These are phyloP conservation scores for Paradendryphiella salina DNA, from an alignment of 2,329 filamentous ascomycete genomes.

Conservation along the genomic window DNA sequence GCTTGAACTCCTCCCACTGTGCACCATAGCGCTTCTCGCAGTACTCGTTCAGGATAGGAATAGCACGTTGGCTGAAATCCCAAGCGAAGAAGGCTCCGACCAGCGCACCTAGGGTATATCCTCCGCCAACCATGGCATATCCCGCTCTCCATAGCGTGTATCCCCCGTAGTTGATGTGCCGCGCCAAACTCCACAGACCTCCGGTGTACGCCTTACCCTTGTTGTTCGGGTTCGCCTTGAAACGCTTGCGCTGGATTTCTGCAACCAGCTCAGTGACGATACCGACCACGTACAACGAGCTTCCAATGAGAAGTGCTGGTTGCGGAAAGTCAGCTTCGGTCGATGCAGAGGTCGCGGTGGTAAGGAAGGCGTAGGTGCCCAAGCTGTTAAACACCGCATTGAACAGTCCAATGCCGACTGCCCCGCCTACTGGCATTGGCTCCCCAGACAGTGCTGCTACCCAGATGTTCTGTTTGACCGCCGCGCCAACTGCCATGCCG, in stretches of 20 bases:
- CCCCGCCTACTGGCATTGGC: constrained; percentile 52
- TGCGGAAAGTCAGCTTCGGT: constrained; percentile 48
- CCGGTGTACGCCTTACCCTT: constrained; percentile 57
- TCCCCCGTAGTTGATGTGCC: constrained; percentile 60
- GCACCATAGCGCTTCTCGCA: constrained; percentile 49
- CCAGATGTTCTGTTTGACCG: constrained; percentile 63
- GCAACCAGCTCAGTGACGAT: constrained; percentile 59
- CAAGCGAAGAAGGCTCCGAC: constrained; percentile 50
- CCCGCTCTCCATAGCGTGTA: constrained; percentile 57
- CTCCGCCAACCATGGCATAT: constrained; percentile 55
- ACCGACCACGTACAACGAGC: constrained; percentile 56
- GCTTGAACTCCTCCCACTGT: constrained; percentile 49
- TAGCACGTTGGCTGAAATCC: constrained; percentile 51
- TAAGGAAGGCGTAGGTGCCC: constrained; percentile 60
- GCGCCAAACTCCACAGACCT: constrained; percentile 55
- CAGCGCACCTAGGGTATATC: constrained; percentile 51
- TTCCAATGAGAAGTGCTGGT: constrained; percentile 53
- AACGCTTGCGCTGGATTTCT: constrained; percentile 60
- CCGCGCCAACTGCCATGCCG: constrained; percentile 57
- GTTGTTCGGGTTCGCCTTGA: constrained; percentile 57
- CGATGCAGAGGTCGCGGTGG: constrained; percentile 54
- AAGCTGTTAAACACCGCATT: constrained; percentile 61
- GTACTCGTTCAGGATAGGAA: constrained; percentile 57
- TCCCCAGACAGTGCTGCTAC: constrained; percentile 54
- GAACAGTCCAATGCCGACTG: constrained; percentile 53